phyloP scores from a whole-genome alignment of 139 green algal species.

The Volvox reticuliferus region DNA sequence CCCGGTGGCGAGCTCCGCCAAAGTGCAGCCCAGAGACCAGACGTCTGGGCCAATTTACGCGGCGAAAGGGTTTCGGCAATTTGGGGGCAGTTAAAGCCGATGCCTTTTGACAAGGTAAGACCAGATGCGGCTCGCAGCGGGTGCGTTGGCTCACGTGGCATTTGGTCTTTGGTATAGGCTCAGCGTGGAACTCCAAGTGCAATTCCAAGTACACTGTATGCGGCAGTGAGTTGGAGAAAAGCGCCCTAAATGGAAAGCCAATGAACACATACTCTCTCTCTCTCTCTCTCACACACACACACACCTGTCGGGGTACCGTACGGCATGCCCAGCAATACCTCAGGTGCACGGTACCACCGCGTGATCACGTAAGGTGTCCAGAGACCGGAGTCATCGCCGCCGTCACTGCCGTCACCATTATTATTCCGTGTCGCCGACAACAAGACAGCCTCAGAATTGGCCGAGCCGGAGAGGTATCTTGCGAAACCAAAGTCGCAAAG shows the following conservation, averaged over 20 bases:
- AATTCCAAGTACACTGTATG: too few relatives aligned
- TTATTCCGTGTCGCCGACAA: not conserved
- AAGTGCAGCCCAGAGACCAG: constrained; percentile 71
- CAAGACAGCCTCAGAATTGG: not conserved
- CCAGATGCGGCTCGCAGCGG: too few relatives aligned
- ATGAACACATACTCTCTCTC: too few relatives aligned
- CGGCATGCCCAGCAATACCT: constrained; percentile 49
- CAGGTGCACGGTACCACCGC: constrained; percentile 54
- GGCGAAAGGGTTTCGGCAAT: too few relatives aligned
- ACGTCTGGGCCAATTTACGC: constrained; percentile 23
- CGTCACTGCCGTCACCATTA: too few relatives aligned
- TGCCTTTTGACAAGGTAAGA: too few relatives aligned
- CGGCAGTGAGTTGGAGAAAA: too few relatives aligned
- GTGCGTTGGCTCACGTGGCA: too few relatives aligned
- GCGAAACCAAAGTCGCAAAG: constrained; percentile 36
- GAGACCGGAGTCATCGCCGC: not conserved
- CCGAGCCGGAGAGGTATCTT: not conserved
- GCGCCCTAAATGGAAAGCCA: too few relatives aligned
- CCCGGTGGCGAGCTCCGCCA: constrained; percentile 82
- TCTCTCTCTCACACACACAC: not conserved
- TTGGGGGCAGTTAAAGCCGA: too few relatives aligned
- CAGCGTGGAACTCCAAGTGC: too few relatives aligned
- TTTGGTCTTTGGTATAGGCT: too few relatives aligned
- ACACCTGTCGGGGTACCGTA: constrained; percentile 17
- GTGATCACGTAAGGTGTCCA: constrained; percentile 56